Evolutionary conservation across 2,329 filamentous ascomycete genomes (phyloP), one percentile per base, ranked within the genome.

Genomic region (Blastomyces gilchristii): DNA sequence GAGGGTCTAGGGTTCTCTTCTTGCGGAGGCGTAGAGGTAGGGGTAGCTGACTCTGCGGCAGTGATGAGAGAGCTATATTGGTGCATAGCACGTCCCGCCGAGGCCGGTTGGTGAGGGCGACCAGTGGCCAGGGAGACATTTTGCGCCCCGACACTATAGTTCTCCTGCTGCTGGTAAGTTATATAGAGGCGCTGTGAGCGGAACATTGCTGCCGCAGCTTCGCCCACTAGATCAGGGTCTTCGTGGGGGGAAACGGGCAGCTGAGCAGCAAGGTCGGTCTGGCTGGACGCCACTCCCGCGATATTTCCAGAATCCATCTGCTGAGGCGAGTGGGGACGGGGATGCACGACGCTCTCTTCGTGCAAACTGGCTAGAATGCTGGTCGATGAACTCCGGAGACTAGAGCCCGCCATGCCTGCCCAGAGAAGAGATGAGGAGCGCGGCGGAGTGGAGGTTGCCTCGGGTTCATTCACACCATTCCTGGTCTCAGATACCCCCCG

Each of bases 171-270:
- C 34, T 68, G 67, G 39, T 56, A 62, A 18, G 61, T 63, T 37
- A 87, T 65, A 65, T 76, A 76, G 7, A 76, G 72, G 65, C 86
- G 78, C 69, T 83, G 82, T n/a, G 76, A 74, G 53, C 83, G 78
- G 8, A 85, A 84, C 65, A 79, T 73, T 11, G 79, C 77, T 1
- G 87, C 87, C 3, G 85, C 86, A 60, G 80, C 80, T 74, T 88
- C 85, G 43, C 87, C 87, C 1, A 89, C 87, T 11, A 89, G 76
- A 63, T 86, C 81, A 0, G 86, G 86, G 67, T 89, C 87, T 73
- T 89, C 87, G 22, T 86, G 78, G 2, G 84, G 85, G 7, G 81
- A 78, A 49, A 77, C 53, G 45, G 73, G 73, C 54, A 63, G 49
- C 16, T 54, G 47, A 50, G n/a, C 31, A n/a, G 60, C 58, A 25